phyloP scores from a whole-genome alignment of 2,329 filamentous ascomycete species.

The Cladosporium colombiae region DNA sequence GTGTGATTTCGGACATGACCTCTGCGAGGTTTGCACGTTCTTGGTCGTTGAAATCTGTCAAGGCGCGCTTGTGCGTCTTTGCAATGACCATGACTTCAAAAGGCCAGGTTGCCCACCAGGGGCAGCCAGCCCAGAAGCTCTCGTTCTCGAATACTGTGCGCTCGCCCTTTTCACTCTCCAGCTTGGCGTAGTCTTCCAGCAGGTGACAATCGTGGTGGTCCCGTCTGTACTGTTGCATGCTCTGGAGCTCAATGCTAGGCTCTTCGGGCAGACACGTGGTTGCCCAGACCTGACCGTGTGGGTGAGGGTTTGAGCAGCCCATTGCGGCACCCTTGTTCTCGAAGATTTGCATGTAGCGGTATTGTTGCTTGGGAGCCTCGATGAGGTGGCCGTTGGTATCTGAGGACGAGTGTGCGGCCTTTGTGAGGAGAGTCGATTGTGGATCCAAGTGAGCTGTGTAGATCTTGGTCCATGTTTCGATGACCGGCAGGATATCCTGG shows the following conservation, averaged over 20 bases:
- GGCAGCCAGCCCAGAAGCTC: conserved; percentile 82
- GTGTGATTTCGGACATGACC: conserved; percentile 81
- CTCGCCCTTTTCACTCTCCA: conserved; percentile 80
- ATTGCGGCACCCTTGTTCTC: conserved; percentile 98
- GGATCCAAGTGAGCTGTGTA: conserved; percentile 80
- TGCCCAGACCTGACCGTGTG: conserved; percentile 95
- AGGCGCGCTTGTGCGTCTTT: conserved; percentile 77
- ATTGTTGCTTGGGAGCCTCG: conserved; percentile 67
- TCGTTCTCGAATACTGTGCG: conserved; percentile 87
- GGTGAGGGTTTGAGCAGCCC: conserved; percentile 98
- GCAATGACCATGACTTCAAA: conserved; percentile 91
- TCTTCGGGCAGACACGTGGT: conserved; percentile 90
- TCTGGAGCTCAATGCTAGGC: conserved; percentile 73
- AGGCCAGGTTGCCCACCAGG: conserved; percentile 98
- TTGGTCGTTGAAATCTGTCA: conserved; percentile 74
- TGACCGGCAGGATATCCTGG: conserved; percentile 74
- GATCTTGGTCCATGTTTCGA: conserved; percentile 88
- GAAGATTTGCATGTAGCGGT: conserved; percentile 98
- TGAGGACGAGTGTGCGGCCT: conserved; percentile 35
- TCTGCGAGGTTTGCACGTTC: conserved; percentile 79
- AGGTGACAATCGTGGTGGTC: conserved; percentile 74
- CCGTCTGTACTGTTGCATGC: conserved; percentile 75
- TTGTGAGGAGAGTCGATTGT: conserved; percentile 61
- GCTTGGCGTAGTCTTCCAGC: conserved; percentile 79
- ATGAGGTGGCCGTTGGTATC: conserved; percentile 43